Percentiles rank a stretch among this genome's conserved stretches.
Evolutionary conservation across 2,329 filamentous ascomycete genomes (phyloP).

Genomic region (Fusarium nodosum): DNA sequence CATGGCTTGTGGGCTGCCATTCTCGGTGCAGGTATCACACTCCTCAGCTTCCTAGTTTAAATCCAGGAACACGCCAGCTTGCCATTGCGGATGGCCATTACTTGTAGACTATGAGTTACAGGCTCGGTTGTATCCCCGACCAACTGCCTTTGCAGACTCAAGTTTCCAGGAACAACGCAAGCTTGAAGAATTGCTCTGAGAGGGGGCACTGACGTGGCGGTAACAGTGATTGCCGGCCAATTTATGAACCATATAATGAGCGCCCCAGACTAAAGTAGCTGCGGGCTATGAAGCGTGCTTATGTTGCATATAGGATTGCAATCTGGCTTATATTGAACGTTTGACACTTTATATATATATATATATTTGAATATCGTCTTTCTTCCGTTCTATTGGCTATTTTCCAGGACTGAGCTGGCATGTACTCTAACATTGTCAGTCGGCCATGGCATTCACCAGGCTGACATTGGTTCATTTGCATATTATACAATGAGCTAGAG

Average conservation of each 20-base stretch:
- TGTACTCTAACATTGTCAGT: neutral
- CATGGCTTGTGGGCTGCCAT: slow-evolving; percentile 24
- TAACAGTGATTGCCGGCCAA: neutral
- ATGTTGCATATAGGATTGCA: slow-evolving; percentile 23
- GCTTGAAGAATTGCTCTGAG: neutral
- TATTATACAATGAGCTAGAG: neutral
- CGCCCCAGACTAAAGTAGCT: slow-evolving; percentile 1
- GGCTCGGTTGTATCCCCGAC: neutral
- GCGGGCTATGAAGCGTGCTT: slow-evolving; percentile 26
- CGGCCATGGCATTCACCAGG: neutral
- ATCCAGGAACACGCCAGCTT: neutral
- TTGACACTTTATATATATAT: slow-evolving; percentile 3
- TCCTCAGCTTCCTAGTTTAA: slow-evolving; percentile 33
- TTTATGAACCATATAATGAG: slow-evolving; percentile 28
- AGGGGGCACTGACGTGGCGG: neutral
- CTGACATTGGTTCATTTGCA: neutral
- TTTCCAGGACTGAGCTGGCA: neutral
- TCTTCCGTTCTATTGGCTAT: neutral
- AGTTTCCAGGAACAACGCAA: neutral
- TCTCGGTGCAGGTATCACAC: slow-evolving; percentile 30
- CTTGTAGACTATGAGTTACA: neutral
- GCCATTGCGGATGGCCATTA: neutral
- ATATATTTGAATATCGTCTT: slow-evolving; percentile 1
- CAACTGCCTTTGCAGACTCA: neutral
- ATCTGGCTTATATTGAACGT: slow-evolving; percentile 6